Percentiles rank a stretch among this genome's conserved stretches.
Conservation (phyloP, 768 basidiomycete species). For the Trametes cubensis region DNA sequence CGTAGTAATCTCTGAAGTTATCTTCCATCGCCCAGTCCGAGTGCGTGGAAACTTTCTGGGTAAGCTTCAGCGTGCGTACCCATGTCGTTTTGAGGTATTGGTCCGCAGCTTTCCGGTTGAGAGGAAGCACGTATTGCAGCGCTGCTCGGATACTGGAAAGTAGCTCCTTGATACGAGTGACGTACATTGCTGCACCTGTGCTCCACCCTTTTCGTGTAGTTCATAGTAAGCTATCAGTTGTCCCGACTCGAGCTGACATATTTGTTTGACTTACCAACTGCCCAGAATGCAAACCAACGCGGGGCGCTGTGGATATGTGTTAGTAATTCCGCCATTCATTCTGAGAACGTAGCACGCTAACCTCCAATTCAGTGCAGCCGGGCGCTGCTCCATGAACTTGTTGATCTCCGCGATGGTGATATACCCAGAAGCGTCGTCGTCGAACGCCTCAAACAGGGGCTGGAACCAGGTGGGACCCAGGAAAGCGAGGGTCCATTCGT, state of each 20-base stretch:
- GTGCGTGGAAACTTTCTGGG: neutral
- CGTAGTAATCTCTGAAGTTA: slow-evolving; percentile 28
- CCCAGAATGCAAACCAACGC: slow-evolving; percentile 39
- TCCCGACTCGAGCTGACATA: neutral
- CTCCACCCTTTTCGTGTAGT: slow-evolving; percentile 26
- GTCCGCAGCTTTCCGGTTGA: neutral
- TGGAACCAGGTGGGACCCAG: slow-evolving; percentile 37
- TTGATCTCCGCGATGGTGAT: slow-evolving; percentile 39
- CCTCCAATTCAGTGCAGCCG: slow-evolving; percentile 36
- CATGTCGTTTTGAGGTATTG: neutral
- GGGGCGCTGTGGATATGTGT: slow-evolving; percentile 24
- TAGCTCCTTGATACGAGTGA: neutral
- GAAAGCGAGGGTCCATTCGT: slow-evolving; percentile 39
- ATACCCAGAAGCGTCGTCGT: slow-evolving; percentile 43
- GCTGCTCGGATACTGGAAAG: neutral
- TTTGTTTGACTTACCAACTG: slow-evolving; percentile 32
- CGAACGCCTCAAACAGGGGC: slow-evolving; percentile 41
- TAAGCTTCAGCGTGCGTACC: neutral
- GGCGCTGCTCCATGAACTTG: slow-evolving; percentile 30
- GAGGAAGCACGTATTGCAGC: neutral
- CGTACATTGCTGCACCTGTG: slow-evolving; percentile 9
- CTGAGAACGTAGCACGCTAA: slow-evolving; percentile 5
- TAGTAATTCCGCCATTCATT: too few species aligned
- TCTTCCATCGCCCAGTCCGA: neutral
- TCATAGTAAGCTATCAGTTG: neutral